These are phyloP conservation scores for Pyrrhoderma noxium DNA, from an alignment of 1,284 basidiomycete genomes.

Conservation along the genomic window DNA sequence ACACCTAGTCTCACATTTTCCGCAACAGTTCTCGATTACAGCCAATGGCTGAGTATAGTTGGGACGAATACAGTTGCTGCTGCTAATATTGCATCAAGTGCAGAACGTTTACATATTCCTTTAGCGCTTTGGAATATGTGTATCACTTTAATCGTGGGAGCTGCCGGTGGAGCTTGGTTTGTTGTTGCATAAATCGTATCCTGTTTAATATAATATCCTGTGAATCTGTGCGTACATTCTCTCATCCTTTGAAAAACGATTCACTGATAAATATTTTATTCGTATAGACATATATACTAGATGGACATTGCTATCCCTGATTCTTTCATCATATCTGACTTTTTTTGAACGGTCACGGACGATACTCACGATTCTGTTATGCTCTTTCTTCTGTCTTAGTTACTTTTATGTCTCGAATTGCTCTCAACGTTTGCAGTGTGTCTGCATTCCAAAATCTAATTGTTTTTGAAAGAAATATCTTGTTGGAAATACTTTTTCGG, in stretches of 20 bases:
- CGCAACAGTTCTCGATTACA: constrained; percentile 49
- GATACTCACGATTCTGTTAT: too few species aligned
- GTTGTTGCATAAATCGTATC: constrained; percentile 8
- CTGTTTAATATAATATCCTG: neutral
- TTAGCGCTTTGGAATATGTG: neutral
- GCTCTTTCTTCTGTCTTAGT: too few species aligned
- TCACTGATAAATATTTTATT: neutral
- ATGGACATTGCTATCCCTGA: neutral
- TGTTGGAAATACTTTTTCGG: too few species aligned
- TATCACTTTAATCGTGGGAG: constrained; percentile 9
- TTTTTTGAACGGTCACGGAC: too few species aligned
- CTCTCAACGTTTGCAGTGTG: too few species aligned
- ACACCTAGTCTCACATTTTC: constrained; percentile 25
- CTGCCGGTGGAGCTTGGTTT: constrained; percentile 16
- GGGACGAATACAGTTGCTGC: constrained; percentile 33
- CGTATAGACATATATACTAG: neutral
- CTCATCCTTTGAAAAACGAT: too few species aligned
- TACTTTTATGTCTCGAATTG: too few species aligned
- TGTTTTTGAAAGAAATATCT: too few species aligned
- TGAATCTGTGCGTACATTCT: too few species aligned
- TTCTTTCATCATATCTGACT: too few species aligned
- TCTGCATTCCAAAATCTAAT: too few species aligned
- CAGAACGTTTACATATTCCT: neutral
- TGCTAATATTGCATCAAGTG: constrained; percentile 1
- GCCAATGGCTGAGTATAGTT: constrained; percentile 40